A percentile compares a stretch with the other conserved stretches of the same genome.
phyloP scores from a whole-genome alignment of 169 alveolate genomes.

The Eimeria acervulina region DNA sequence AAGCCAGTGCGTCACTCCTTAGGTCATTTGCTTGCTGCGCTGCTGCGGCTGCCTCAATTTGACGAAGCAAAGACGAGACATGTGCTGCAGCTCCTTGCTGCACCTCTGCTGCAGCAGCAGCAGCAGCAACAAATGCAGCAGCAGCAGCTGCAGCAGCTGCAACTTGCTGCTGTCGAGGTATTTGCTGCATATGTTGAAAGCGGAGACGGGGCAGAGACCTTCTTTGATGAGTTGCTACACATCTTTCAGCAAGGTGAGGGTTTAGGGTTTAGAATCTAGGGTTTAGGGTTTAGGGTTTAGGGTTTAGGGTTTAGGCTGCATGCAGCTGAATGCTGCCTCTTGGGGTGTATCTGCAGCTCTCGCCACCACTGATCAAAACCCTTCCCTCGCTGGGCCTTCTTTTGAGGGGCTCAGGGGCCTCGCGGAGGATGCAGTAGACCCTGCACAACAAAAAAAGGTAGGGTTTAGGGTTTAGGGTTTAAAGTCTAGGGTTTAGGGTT shows the following conservation, averaged over 20 bases:
- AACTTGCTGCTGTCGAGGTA: slow-evolving; percentile 60
- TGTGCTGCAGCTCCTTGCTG: slow-evolving; percentile 47
- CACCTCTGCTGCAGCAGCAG: slow-evolving; percentile 66
- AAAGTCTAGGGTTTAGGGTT: slow-evolving; percentile 27
- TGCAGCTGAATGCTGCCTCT: not conserved
- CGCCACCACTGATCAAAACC: not conserved
- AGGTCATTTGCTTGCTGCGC: slow-evolving; percentile 49
- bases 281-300: slow-evolving; percentile 2
- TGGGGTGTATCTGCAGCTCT: slow-evolving; percentile 36
- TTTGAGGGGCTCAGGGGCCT: slow-evolving; percentile 72
- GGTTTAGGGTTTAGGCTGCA: not conserved
- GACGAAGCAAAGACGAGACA: slow-evolving; percentile 63
- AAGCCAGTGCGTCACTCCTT: slow-evolving; percentile 49
- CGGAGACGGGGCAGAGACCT: slow-evolving; percentile 17
- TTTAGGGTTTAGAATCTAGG: not conserved
- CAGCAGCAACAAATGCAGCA: slow-evolving; percentile 3
- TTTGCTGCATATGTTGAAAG: slow-evolving; percentile 70
- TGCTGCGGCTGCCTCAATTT: slow-evolving; percentile 70
- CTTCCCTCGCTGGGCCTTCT: slow-evolving; percentile 29
- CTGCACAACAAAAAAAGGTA: slow-evolving; percentile 60
- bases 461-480: slow-evolving; percentile 43
- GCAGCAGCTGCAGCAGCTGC: slow-evolving; percentile 68
- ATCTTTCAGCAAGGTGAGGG: slow-evolving; percentile 79
- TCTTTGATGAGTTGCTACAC: slow-evolving; percentile 63
- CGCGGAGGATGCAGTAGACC: slow-evolving; percentile 64